Evolutionary conservation across 2,329 filamentous ascomycete genomes (phyloP).

Genomic region (Nemania diffusa): DNA sequence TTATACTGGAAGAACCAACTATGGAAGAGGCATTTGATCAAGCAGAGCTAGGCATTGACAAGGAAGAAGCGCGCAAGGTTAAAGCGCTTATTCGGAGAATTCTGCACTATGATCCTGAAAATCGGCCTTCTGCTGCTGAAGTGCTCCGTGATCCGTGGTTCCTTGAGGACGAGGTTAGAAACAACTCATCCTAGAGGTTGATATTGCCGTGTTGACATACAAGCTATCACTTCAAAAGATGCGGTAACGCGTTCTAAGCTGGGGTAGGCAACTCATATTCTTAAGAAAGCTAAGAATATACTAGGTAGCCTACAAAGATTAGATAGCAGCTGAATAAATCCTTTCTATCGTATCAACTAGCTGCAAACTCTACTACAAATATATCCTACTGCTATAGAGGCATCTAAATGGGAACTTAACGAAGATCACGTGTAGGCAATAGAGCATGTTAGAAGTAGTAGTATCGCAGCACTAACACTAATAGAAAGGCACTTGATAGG

Average conservation of each 20-base stretch:
- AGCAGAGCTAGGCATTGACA: slow-evolving; percentile 39
- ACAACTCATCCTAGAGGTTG: slow-evolving; percentile 8
- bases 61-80: slow-evolving; percentile 41
- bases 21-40: slow-evolving; percentile 47
- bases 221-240: slow-evolving; percentile 16
- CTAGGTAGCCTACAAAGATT: slow-evolving; percentile 7
- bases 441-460: no score
- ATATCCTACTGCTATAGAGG: no score
- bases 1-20: slow-evolving; percentile 40
- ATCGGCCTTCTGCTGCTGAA: slow-evolving; percentile 46
- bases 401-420: no score
- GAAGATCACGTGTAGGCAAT: no score
- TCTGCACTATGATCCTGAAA: slow-evolving; percentile 48
- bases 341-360: no score
- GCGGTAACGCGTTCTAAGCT: slow-evolving; percentile 3
- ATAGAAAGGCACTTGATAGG: no score
- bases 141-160: slow-evolving; percentile 49
- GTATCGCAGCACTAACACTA: no score
- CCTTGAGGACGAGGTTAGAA: slow-evolving; percentile 22
- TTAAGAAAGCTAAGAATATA: slow-evolving; percentile 9
- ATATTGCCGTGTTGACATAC: slow-evolving; percentile 12
- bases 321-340: background rate
- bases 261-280: slow-evolving; percentile 1
- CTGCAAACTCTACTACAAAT: no score
- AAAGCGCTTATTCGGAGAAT: slow-evolving; percentile 48